Conservation (phyloP, 2,329 filamentous ascomycete genomes). For the Fusarium annulatum region DNA sequence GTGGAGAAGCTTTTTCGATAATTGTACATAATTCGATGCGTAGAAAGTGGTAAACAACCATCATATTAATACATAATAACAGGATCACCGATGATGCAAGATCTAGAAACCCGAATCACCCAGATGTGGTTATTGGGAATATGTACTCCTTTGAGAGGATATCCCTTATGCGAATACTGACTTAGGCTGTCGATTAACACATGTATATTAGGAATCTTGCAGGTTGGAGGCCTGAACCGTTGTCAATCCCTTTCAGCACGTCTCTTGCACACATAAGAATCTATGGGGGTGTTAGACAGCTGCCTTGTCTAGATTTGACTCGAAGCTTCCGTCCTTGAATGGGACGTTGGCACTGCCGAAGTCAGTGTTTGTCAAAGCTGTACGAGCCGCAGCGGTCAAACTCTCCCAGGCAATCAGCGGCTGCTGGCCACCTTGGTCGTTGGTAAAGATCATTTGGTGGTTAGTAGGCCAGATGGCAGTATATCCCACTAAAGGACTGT, state of each 20-base stretch:
- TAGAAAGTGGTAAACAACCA: constrained; percentile 11
- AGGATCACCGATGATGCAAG: constrained; percentile 3
- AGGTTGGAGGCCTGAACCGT: background rate
- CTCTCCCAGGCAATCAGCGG: constrained; percentile 59
- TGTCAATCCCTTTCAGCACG: background rate
- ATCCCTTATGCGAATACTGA: background rate
- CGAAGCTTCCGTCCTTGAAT: constrained; percentile 51
- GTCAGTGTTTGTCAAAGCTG: constrained; percentile 53
- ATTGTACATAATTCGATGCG: background rate
- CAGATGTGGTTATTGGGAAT: background rate
- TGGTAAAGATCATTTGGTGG: constrained; percentile 53
- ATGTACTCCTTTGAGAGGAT: background rate
- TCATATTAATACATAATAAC: background rate
- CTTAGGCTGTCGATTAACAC: background rate
- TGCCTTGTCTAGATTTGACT: constrained; percentile 36
- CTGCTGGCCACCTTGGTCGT: constrained; percentile 52
- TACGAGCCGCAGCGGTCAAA: constrained; percentile 50
- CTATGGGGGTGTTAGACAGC: constrained; percentile 1
- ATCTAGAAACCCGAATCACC: background rate
- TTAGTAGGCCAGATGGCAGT: constrained; percentile 47
- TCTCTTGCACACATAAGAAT: background rate
- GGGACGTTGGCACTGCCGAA: constrained; percentile 58
- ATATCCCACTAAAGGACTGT: constrained; percentile 50
- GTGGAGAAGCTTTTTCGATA: background rate
- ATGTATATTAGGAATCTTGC: background rate